These are phyloP conservation scores for Quercus parvula DNA, from an alignment of 306 rosid genomes.

Conservation along the genomic window DNA sequence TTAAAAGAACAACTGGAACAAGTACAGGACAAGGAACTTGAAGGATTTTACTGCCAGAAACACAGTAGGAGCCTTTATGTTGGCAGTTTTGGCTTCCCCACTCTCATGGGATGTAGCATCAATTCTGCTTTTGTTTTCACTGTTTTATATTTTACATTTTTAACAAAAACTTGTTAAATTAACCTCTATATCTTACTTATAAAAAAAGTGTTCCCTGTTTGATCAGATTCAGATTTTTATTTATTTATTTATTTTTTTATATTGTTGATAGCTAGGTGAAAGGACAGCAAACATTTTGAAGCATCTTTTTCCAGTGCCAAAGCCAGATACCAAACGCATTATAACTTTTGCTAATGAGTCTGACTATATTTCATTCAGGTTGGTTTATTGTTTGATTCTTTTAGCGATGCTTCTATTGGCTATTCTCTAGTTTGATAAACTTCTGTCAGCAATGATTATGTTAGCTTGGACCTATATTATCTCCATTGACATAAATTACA, in stretches of 20 bases:
- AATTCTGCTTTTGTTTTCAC: conserved; percentile 12
- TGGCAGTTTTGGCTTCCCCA: background rate
- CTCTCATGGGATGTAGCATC: background rate
- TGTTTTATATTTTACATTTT: background rate
- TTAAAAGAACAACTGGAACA: background rate
- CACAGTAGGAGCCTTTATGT: background rate
- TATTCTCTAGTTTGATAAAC: background rate
- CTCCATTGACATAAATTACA: background rate
- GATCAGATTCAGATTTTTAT: too few relatives aligned
- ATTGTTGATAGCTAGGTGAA: conserved; percentile 61
- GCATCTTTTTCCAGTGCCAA: conserved; percentile 88
- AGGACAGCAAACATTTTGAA: conserved; percentile 80
- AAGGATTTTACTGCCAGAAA: conserved; percentile 8
- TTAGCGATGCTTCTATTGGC: background rate
- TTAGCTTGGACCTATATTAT: background rate
- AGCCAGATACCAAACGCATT: conserved; percentile 85
- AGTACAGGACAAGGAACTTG: background rate
- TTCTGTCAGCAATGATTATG: background rate
- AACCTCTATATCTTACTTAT: too few relatives aligned
- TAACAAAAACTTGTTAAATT: too few relatives aligned
- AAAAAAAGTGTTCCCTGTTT: too few relatives aligned
- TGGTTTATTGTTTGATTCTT: conserved; percentile 14
- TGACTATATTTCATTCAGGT: conserved; percentile 91
- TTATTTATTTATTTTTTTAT: too few relatives aligned
- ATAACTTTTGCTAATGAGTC: conserved; percentile 76